Percentiles rank a stretch among this genome's conserved stretches.
These are phyloP conservation scores for Cladosporium sp. DNA, from an alignment of 2,329 filamentous ascomycete genomes.

Conservation along the genomic window DNA sequence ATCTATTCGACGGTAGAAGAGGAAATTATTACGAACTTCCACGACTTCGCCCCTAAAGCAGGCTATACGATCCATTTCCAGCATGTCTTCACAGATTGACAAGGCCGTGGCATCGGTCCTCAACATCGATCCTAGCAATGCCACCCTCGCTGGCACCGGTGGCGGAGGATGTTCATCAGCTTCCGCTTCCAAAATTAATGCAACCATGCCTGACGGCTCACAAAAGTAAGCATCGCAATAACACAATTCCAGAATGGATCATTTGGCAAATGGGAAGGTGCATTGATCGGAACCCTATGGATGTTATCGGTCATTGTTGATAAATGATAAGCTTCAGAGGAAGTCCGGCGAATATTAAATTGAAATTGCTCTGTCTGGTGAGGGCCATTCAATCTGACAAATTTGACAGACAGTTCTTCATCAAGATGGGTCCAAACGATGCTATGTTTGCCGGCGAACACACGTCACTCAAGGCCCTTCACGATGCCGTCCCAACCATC, in stretches of 20 bases:
- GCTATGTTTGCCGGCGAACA: constrained; percentile 78
- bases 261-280: too few relatives aligned
- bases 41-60: neutral
- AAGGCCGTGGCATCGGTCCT: constrained; percentile 59
- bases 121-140: constrained; percentile 50
- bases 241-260: too few relatives aligned
- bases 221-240: constrained; percentile 29
- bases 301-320: neutral
- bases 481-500: constrained; percentile 65
- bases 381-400: too few relatives aligned
- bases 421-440: constrained; percentile 57
- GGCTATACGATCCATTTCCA: neutral
- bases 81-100: constrained; percentile 44
- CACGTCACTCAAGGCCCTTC: constrained; percentile 77
- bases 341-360: too few relatives aligned
- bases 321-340: neutral
- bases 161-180: constrained; percentile 62
- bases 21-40: neutral
- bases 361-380: too few relatives aligned
- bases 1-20: too few relatives aligned
- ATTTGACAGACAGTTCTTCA: constrained; percentile 54
- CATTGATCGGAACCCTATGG: too few relatives aligned
- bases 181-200: constrained; percentile 59
- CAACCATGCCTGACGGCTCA: constrained; percentile 44
- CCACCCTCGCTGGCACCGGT: constrained; percentile 58